Percentiles rank a stretch among this genome's conserved stretches.
Conservation (phyloP, 1,139 yeast genomes). For the Suhomyces wounanorum region DNA sequence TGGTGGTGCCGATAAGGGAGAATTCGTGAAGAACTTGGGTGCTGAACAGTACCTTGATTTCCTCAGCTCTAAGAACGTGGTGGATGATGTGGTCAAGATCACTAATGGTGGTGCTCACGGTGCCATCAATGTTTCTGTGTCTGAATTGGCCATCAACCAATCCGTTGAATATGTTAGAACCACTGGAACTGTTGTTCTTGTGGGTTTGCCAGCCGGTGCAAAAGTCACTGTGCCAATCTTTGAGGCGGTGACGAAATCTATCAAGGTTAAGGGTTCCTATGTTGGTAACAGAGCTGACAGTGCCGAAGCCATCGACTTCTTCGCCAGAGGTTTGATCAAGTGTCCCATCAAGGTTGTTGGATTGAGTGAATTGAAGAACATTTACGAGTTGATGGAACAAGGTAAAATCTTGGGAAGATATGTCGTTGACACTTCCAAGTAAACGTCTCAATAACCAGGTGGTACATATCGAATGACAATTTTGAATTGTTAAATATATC, state of each 20-base stretch:
- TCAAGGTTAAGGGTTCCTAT: slow-evolving; percentile 68
- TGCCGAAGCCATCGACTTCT: slow-evolving; percentile 75
- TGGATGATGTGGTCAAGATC: slow-evolving; percentile 54
- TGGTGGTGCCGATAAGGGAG: slow-evolving; percentile 69
- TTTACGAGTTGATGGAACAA: slow-evolving; percentile 67
- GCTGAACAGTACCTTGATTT: slow-evolving; percentile 71
- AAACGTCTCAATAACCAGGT: slow-evolving; percentile 14
- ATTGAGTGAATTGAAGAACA: slow-evolving; percentile 60
- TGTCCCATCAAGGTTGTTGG: slow-evolving; percentile 74
- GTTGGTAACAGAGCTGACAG: slow-evolving; percentile 83
- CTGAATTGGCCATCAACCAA: slow-evolving; percentile 65
- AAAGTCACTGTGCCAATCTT: slow-evolving; percentile 65
- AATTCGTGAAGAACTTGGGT: slow-evolving; percentile 58
- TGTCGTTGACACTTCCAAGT: slow-evolving; percentile 70
- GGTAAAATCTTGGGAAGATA: slow-evolving; percentile 76
- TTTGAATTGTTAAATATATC: too few species aligned
- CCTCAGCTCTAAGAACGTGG: slow-evolving; percentile 56
- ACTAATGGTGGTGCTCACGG: slow-evolving; percentile 83
- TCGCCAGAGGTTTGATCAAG: slow-evolving; percentile 65
- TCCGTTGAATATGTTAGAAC: slow-evolving; percentile 67
- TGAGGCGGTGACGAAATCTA: slow-evolving; percentile 63
- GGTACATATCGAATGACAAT: not conserved
- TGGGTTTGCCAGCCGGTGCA: slow-evolving; percentile 76
- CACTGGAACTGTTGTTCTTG: slow-evolving; percentile 70
- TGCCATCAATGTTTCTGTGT: slow-evolving; percentile 71